phyloP scores from a whole-genome alignment of 306 rosid species.

The Betula pendula region DNA sequence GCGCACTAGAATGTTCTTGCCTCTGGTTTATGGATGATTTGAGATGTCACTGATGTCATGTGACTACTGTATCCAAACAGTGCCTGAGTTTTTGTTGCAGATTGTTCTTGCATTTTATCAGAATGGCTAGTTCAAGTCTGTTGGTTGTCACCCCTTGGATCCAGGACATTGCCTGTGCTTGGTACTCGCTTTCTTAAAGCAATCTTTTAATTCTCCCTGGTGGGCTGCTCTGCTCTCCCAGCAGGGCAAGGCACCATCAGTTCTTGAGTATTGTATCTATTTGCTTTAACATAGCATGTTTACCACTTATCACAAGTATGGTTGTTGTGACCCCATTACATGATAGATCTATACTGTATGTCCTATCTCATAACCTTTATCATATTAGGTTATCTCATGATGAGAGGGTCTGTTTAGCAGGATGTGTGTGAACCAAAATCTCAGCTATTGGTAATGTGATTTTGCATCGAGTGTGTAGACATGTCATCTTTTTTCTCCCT shows the following conservation, averaged over 20 bases:
- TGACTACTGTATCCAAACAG: not conserved
- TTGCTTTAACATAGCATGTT: not conserved
- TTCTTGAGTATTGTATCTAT: not conserved
- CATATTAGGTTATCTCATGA: not conserved
- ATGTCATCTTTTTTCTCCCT: no score
- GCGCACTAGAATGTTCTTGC: not conserved
- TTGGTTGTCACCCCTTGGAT: not conserved
- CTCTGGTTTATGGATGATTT: slow-evolving; percentile 2
- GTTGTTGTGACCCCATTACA: not conserved
- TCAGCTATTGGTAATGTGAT: not conserved
- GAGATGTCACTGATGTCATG: not conserved
- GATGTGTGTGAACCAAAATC: not conserved
- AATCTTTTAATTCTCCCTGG: not conserved
- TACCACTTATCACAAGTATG: not conserved
- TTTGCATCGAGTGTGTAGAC: no score
- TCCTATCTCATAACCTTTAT: not conserved
- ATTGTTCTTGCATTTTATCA: not conserved
- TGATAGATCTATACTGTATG: not conserved
- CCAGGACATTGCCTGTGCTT: not conserved
- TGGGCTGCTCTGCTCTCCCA: not conserved
- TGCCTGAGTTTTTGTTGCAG: not conserved
- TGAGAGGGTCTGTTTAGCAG: not conserved
- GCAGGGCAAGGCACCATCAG: not conserved
- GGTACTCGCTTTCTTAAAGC: not conserved
- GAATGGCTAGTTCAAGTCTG: not conserved